Evolutionary conservation across 2,329 filamentous ascomycete genomes (phyloP), one percentile per base, ranked within the genome.

Genomic region (Penicillium olsonii): DNA sequence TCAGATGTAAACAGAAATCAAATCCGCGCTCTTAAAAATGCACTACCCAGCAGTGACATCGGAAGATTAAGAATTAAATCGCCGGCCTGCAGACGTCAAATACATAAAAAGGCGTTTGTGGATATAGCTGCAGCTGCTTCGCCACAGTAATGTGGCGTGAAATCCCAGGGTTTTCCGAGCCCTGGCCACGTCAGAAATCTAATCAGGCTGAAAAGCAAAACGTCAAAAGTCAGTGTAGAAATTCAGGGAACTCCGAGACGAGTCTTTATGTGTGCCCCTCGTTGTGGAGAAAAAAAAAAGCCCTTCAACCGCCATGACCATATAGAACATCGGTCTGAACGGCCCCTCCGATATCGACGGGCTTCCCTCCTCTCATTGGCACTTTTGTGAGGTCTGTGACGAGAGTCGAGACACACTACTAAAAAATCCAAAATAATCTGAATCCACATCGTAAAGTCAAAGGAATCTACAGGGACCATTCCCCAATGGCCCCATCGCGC

Each of bases 121-220:
- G 58, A 56, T 60, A 43, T 46, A 57, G 48, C 64, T 67, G 65
- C 66, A 70, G 54, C 52, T 56, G 60, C 69, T 72, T 64, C 69
- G 33, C 33, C 33, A 35, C 33, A 18, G 59, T 59, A 63, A 47
- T 59, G 56, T 61, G 58, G 59, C 58, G 50, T 47, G n/a, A n/a
- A n/a, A n/a, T 34, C 12, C 15, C 46, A 50, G 43, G 46, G 47
- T 50, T 56, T 59, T 52, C 49, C 46, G 51, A 53, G 54, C 52
- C 49, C 49, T 48, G 55, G 51, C 59, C 68, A 70, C 67, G 68
- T 70, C 68, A 70, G 64, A 63, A 56, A 50, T 53, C 37, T 37
- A 45, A 46, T 26, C 37, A 7, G 31, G 20, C 37, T 4, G 22
- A 24, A 24, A 4, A 44, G 45, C 44, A 17, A 10, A 33, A 18